These are phyloP conservation scores for Solanum chmielewskii DNA, from an alignment of 257 asterid species.

Conservation along the genomic window DNA sequence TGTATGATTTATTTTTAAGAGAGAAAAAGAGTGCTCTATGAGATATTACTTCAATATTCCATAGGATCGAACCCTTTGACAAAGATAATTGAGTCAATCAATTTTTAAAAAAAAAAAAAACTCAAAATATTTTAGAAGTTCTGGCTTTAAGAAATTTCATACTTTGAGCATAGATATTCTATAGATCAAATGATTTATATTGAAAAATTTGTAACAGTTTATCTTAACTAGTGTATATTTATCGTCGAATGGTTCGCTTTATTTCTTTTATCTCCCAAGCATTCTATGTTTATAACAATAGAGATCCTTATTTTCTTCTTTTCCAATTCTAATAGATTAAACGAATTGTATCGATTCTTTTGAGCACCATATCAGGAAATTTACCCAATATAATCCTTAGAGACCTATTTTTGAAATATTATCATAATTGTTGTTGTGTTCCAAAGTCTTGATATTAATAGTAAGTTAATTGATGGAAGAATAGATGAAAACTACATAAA, in stretches of 20 bases:
- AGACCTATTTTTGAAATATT: too few species aligned
- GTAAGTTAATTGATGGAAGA: neutral
- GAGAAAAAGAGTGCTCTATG: neutral
- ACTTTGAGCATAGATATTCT: neutral
- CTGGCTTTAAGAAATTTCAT: neutral
- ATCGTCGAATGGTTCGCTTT: neutral
- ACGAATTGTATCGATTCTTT: neutral
- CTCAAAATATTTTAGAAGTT: too few species aligned
- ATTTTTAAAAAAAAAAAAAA: accelerated
- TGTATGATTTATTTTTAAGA: neutral
- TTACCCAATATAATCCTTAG: too few species aligned
- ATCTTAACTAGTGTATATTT: neutral
- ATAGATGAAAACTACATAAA: neutral
- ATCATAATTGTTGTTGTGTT: too few species aligned
- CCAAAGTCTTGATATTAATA: neutral
- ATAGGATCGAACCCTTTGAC: neutral
- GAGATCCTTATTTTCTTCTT: too few species aligned
- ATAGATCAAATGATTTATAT: neutral
- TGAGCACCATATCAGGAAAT: neutral
- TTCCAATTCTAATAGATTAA: neutral
- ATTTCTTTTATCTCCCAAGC: neutral
- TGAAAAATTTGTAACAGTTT: neutral
- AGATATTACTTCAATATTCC: too few species aligned
- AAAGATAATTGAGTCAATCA: neutral
- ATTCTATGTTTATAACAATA: neutral